Evolutionary conservation across 352 stramenopile genomes (phyloP).

Genomic region (Pythium vanterpoolii): DNA sequence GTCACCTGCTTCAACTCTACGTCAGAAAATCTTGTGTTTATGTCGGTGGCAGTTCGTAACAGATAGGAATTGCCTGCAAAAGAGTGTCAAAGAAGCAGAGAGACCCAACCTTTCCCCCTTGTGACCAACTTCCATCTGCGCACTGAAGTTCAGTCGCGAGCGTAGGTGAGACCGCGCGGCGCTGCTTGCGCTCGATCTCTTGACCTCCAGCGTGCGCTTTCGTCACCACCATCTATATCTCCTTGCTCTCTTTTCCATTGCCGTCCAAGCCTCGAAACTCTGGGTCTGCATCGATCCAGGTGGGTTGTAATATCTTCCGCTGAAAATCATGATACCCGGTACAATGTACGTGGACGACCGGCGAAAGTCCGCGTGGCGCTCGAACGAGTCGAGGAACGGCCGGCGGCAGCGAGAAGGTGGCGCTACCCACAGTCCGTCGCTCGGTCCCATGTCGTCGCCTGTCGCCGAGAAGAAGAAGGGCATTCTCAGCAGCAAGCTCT

Average conservation of each 20-base stretch:
- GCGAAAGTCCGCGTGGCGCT: slow-evolving; percentile 17
- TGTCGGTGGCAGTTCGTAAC: slow-evolving; percentile 6
- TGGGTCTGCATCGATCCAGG: neutral
- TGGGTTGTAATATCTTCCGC: neutral
- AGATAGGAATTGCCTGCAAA: neutral
- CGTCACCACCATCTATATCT: neutral
- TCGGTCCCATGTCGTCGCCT: slow-evolving; percentile 16
- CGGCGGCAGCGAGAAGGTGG: slow-evolving; percentile 3
- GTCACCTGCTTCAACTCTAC: neutral
- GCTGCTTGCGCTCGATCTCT: neutral
- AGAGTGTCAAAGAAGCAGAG: neutral
- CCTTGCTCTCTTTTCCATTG: neutral
- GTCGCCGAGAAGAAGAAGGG: slow-evolving; percentile 30
- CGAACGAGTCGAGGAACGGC: neutral
- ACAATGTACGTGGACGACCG: slow-evolving; percentile 13
- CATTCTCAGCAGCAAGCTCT: slow-evolving; percentile 49
- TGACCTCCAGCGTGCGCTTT: no score
- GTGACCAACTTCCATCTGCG: slow-evolving; percentile 4
- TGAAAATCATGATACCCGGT: slow-evolving; percentile 11
- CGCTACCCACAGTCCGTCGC: slow-evolving; percentile 2
- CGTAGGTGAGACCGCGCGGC: neutral
- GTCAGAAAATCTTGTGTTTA: neutral
- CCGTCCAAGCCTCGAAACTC: neutral
- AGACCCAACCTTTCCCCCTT: neutral
- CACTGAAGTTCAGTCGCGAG: slow-evolving; percentile 17